Percentiles rank a stretch among this genome's conserved stretches.
phyloP scores from a whole-genome alignment of 495 filamentous ascomycete species.

The Corynascus novoguineensis region DNA sequence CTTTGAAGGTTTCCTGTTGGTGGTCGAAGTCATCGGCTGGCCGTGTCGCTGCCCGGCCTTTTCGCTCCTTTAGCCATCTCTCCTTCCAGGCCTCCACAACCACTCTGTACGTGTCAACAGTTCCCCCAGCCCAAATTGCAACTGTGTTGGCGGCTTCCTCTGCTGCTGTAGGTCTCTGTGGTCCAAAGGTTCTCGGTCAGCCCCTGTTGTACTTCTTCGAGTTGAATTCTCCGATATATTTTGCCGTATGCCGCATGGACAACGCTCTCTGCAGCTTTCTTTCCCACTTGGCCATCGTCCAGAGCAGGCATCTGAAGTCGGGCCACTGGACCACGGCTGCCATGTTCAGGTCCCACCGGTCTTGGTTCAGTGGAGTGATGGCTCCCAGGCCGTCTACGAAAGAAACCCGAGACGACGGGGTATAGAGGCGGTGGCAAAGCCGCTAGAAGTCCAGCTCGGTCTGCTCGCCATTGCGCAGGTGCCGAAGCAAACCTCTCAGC shows the following conservation, averaged over 20 bases:
- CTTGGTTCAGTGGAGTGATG: constrained; percentile 5
- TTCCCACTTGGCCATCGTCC: neutral
- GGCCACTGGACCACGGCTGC: neutral
- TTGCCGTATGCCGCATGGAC: neutral
- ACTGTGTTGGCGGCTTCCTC: neutral
- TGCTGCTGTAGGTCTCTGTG: neutral
- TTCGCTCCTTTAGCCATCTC: neutral
- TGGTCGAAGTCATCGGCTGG: neutral
- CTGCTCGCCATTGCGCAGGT: constrained; percentile 5
- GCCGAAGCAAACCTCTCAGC: constrained; percentile 3
- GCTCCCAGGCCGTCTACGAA: constrained; percentile 4
- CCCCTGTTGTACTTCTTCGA: neutral
- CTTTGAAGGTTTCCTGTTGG: constrained; percentile 2
- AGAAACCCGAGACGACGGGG: neutral
- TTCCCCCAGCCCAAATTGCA: neutral
- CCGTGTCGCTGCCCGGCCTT: neutral
- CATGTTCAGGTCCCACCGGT: constrained; percentile 3
- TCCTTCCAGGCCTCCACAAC: neutral
- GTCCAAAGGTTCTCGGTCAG: neutral
- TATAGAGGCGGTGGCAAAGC: neutral
- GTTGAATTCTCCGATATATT: neutral
- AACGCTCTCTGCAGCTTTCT: neutral
- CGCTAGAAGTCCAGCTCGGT: constrained; percentile 1
- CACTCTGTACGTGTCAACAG: neutral
- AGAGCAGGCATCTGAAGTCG: no score